Percentiles rank a stretch among this genome's conserved stretches.
Evolutionary conservation across 2,329 filamentous ascomycete species (phyloP).

Genomic region (Calonectria hongkongensis): DNA sequence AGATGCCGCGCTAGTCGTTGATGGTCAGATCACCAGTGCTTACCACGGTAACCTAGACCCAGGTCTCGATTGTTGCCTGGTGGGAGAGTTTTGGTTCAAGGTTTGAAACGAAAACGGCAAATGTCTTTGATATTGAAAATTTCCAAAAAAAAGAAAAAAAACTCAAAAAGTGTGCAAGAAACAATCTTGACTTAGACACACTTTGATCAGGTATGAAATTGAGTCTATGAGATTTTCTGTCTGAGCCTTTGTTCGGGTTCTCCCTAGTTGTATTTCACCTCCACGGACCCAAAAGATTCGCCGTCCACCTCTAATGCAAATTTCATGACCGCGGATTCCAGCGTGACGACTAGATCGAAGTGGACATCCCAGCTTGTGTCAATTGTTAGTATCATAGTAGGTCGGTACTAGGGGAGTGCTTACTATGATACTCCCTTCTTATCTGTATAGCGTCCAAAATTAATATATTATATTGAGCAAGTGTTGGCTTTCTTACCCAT

Average conservation of each 20-base stretch:
- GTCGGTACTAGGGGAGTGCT: background rate
- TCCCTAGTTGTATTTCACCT: slow-evolving; percentile 26
- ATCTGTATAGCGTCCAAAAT: background rate
- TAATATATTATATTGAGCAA: background rate
- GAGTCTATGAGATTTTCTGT: no score
- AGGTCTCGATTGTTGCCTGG: no score
- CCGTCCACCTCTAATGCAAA: slow-evolving; percentile 28
- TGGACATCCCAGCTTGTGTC: background rate
- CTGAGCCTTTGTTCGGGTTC: background rate
- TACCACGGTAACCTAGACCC: background rate
- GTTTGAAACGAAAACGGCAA: no score
- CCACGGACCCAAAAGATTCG: slow-evolving; percentile 18
- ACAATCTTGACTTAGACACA: no score
- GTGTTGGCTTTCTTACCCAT: background rate
- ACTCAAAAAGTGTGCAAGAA: no score
- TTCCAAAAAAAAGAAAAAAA: no score
- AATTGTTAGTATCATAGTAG: background rate
- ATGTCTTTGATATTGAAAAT: no score
- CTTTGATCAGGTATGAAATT: no score
- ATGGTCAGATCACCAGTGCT: background rate
- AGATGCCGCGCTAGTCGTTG: background rate
- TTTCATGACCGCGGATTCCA: slow-evolving; percentile 34
- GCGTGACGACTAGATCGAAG: slow-evolving; percentile 21
- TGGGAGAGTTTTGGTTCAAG: no score
- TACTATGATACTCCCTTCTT: slow-evolving; percentile 11